Conservation (phyloP, 2,329 filamentous ascomycete species). For the Cytospora leucostoma region DNA sequence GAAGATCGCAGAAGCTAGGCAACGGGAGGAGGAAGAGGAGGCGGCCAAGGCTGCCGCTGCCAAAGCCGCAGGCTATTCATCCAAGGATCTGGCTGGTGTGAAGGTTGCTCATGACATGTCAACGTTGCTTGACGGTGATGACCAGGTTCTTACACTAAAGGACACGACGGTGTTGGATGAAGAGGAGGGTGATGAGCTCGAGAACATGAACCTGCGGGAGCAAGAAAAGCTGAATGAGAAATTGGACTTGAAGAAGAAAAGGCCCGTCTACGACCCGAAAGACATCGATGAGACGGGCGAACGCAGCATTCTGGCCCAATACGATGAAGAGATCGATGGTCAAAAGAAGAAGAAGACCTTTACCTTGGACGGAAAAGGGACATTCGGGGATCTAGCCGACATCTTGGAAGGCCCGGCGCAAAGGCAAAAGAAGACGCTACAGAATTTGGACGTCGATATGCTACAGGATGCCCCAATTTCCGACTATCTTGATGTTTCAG, state of each 20-base stretch:
- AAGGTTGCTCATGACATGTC: slow-evolving; percentile 87
- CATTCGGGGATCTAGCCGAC: slow-evolving; percentile 63
- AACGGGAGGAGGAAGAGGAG: slow-evolving; percentile 73
- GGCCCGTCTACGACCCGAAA: slow-evolving; percentile 83
- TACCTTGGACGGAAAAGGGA: slow-evolving; percentile 78
- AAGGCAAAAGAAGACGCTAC: slow-evolving; percentile 62
- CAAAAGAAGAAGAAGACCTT: slow-evolving; percentile 85
- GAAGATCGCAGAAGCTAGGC: slow-evolving; percentile 78
- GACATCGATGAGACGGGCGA: slow-evolving; percentile 67
- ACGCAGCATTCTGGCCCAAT: slow-evolving; percentile 77
- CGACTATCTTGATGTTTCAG: slow-evolving; percentile 84
- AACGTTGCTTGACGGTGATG: slow-evolving; percentile 78
- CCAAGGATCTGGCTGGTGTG: slow-evolving; percentile 84
- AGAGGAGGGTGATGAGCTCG: slow-evolving; percentile 87
- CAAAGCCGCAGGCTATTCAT: slow-evolving; percentile 71
- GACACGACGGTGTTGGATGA: slow-evolving; percentile 83
- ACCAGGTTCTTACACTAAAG: slow-evolving; percentile 92
- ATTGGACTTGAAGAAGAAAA: slow-evolving; percentile 86
- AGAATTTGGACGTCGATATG: slow-evolving; percentile 77
- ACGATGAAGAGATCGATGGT: slow-evolving; percentile 91
- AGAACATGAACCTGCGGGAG: slow-evolving; percentile 72
- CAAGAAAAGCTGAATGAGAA: slow-evolving; percentile 73
- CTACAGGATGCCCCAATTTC: slow-evolving; percentile 63
- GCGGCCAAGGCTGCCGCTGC: slow-evolving; percentile 70
- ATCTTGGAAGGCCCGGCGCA: slow-evolving; percentile 49